A percentile compares a stretch with the other conserved stretches of the same genome.
Evolutionary conservation across 805 yeast genomes (phyloP).

Genomic region (Candida glaebosa): DNA sequence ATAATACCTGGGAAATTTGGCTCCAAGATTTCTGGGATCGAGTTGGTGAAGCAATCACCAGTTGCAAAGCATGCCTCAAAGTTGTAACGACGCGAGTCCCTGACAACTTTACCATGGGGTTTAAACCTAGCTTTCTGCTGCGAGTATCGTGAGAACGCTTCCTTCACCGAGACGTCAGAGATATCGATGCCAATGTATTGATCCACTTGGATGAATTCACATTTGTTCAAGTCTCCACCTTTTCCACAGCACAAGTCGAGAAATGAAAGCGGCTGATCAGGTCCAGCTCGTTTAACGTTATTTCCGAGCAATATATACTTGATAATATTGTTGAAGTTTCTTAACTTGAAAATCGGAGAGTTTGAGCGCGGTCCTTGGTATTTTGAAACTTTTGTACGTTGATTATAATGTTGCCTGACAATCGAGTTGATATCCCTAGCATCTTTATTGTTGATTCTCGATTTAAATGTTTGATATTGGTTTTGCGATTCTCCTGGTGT

Average conservation of each 20-base stretch:
- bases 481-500: slow-evolving; percentile 6
- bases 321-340: slow-evolving; percentile 89
- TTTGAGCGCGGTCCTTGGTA: slow-evolving; percentile 55
- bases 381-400: slow-evolving; percentile 69
- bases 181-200: slow-evolving; percentile 91
- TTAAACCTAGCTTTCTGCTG: slow-evolving; percentile 45
- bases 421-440: slow-evolving; percentile 54
- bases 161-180: slow-evolving; percentile 81
- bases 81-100: slow-evolving; percentile 46
- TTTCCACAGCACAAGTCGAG: slow-evolving; percentile 95
- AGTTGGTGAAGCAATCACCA: slow-evolving; percentile 82
- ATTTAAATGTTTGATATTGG: slow-evolving; percentile 36
- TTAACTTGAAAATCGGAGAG: slow-evolving; percentile 80
- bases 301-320: slow-evolving; percentile 81
- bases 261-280: slow-evolving; percentile 38
- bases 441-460: slow-evolving; percentile 31
- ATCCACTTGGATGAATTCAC: slow-evolving; percentile 68
- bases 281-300: slow-evolving; percentile 40
- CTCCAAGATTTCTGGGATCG: slow-evolving; percentile 62
- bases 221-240: slow-evolving; percentile 94
- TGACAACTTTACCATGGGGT: slow-evolving; percentile 18
- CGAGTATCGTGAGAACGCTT: slow-evolving; percentile 74
- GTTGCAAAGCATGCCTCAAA: slow-evolving; percentile 84
- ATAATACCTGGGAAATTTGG: slow-evolving; percentile 56
- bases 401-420: slow-evolving; percentile 83